Evolutionary conservation across 805 yeast genomes (phyloP), one percentile per base, ranked within the genome.

Genomic region (Trichomonascus vanleenenianus): DNA sequence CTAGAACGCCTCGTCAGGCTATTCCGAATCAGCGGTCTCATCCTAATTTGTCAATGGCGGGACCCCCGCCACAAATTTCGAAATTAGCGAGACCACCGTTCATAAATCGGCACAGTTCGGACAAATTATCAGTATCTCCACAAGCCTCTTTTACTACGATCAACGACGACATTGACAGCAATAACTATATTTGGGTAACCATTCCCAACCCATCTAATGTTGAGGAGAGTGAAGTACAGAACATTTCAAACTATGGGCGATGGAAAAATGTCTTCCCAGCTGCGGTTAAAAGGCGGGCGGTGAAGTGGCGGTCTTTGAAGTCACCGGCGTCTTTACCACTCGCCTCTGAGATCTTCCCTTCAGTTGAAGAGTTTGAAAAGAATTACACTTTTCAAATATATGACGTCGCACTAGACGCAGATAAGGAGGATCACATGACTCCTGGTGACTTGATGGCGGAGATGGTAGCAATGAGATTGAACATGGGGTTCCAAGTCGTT

Each of bases 261-360:
- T 93, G 98, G 98, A 81, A 81, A 46, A 87, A 84, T 63, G 95
- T 88, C 1, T 86, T 86, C 55, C 96, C 97, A 0, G 74, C 75
- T 11, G 75, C 76, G 37, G 78, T 81, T 12, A 78, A 74, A 44
- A 70, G 85, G 44, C 76, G 77, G 54, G 68, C 81, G 12, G 81
- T 89, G 42, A 89, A 89, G 58, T 93, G 99, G 99, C 76, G 86
- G 44, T 89, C 97, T 0, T 71, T 94, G 44, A 82, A 88, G 11
- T 79, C 96, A 0, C 99, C 99, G 0, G 97, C 97, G 0, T 83
- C 95, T 5, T 68, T 93, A 20, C 99, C 99, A 0, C 68, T 85
- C 0, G 79, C 87, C 2, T 79, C 94, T 0, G 77, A 83, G 1
- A 72, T 82, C 8, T 89, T 89, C 56, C 97, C 97, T 0, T 62